A percentile compares a stretch with the other conserved stretches of the same genome.
Evolutionary conservation across 192 early-diverging fungal species (phyloP).

Genomic region (Jimgerdemannia flammicorona): DNA sequence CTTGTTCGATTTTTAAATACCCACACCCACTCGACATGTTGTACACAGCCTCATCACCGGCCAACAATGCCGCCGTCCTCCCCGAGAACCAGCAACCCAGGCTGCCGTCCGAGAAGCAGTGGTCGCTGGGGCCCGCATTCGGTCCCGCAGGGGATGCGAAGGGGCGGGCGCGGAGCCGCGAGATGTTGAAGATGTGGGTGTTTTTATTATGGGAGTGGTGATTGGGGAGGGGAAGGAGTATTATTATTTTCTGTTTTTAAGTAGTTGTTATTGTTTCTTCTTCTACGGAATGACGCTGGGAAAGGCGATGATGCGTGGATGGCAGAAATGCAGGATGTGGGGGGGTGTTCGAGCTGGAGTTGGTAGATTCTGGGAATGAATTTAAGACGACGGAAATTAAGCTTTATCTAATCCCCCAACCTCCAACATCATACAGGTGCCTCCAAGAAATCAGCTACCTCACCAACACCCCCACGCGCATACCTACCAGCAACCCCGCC

Average conservation of each 20-base stretch:
- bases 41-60: neutral
- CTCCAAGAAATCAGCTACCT: slow-evolving; percentile 59
- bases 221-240: too few relatives aligned
- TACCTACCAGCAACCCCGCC: slow-evolving; percentile 14
- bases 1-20: too few relatives aligned
- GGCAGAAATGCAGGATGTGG: neutral
- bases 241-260: too few relatives aligned
- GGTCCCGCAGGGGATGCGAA: slow-evolving; percentile 34
- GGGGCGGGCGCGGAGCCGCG: slow-evolving; percentile 59
- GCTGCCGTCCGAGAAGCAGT: neutral
- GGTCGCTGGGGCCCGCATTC: neutral
- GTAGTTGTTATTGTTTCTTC: too few relatives aligned
- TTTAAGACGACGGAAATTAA: neutral
- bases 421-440: slow-evolving; percentile 28
- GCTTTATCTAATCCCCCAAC: neutral
- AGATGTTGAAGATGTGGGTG: slow-evolving; percentile 70
- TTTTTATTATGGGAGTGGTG: neutral
- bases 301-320: neutral
- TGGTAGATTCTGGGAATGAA: neutral
- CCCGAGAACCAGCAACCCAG: neutral
- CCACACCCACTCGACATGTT: too few relatives aligned
- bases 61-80: neutral
- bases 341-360: neutral
- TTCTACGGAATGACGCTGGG: neutral
- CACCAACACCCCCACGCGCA: slow-evolving; percentile 36